A percentile compares a stretch with the other conserved stretches of the same genome.
Evolutionary conservation across 768 basidiomycete species (phyloP).

Genomic region (Tylopilus subfusipes): DNA sequence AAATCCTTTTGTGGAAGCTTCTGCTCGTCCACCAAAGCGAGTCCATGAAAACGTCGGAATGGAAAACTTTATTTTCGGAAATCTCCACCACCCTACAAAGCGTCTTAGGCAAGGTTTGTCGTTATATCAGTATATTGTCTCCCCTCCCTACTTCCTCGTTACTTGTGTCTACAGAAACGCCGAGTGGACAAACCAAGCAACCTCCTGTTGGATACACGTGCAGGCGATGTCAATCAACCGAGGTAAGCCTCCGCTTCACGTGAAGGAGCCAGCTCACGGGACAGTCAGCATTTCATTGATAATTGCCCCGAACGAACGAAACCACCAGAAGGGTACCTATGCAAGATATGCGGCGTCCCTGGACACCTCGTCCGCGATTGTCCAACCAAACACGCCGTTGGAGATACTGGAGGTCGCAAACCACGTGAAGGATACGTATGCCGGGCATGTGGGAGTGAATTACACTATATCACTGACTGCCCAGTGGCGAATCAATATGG

Average conservation of each 20-base stretch:
- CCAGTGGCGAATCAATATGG: conserved; percentile 58
- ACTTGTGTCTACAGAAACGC: conserved; percentile 9
- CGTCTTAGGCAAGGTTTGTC: conserved; percentile 52
- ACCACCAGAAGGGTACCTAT: conserved; percentile 83
- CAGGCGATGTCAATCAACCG: conserved; percentile 68
- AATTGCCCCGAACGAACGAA: conserved; percentile 71
- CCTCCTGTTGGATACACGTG: conserved; percentile 76
- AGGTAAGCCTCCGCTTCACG: conserved; percentile 42
- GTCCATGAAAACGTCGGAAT: conserved; percentile 42
- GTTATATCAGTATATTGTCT: neutral
- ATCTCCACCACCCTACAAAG: conserved; percentile 54
- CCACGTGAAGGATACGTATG: conserved; percentile 87
- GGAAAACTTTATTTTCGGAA: conserved; percentile 70
- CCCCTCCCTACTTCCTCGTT: neutral
- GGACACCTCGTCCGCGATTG: conserved; percentile 90
- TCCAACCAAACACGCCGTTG: conserved; percentile 70
- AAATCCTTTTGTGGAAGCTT: conserved; percentile 61
- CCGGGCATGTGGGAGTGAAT: conserved; percentile 83
- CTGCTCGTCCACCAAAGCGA: conserved; percentile 48
- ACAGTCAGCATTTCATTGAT: conserved; percentile 65
- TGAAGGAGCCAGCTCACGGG: conserved; percentile 1
- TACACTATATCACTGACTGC: conserved; percentile 88
- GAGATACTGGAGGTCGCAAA: conserved; percentile 80
- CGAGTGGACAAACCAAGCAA: conserved; percentile 46
- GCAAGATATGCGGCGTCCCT: conserved; percentile 81